phyloP scores from a whole-genome alignment of 345 rosid genomes.

The Eucalyptus brandiana region DNA sequence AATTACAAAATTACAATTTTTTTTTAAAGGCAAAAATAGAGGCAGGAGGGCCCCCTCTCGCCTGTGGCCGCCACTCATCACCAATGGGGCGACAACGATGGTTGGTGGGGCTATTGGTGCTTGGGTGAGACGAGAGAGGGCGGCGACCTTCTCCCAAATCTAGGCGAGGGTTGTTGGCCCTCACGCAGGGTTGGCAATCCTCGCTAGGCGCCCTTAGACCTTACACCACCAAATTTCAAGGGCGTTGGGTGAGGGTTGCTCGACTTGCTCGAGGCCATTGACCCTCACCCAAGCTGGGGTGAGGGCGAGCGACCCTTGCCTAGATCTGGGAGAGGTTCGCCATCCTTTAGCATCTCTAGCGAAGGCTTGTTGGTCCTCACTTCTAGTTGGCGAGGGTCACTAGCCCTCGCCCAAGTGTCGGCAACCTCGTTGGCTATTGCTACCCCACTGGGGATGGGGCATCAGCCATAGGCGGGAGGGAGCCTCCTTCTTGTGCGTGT shows the following conservation, averaged over 20 bases:
- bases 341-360: accelerated
- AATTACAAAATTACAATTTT: too few species aligned
- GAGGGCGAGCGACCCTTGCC: too few species aligned
- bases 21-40: too few species aligned
- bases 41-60: accelerated
- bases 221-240: too few species aligned
- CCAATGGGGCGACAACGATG: accelerated
- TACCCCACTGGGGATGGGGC: too few species aligned
- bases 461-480: accelerated
- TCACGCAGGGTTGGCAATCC: too few species aligned
- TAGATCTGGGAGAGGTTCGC: accelerated
- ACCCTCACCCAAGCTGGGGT: accelerated
- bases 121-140: too few species aligned
- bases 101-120: too few species aligned
- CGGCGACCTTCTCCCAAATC: accelerated
- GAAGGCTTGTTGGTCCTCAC: too few species aligned
- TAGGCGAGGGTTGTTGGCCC: accelerated
- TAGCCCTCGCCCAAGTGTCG: accelerated
- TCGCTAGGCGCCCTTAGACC: too few species aligned
- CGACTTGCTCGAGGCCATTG: accelerated
- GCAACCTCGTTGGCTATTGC: accelerated
- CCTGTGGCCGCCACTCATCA: accelerated
- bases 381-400: accelerated
- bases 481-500: accelerated
- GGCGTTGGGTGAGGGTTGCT: accelerated